phyloP scores from a whole-genome alignment of 2,329 filamentous ascomycete genomes.

The Dryadomyces quercus-mongolicae region DNA sequence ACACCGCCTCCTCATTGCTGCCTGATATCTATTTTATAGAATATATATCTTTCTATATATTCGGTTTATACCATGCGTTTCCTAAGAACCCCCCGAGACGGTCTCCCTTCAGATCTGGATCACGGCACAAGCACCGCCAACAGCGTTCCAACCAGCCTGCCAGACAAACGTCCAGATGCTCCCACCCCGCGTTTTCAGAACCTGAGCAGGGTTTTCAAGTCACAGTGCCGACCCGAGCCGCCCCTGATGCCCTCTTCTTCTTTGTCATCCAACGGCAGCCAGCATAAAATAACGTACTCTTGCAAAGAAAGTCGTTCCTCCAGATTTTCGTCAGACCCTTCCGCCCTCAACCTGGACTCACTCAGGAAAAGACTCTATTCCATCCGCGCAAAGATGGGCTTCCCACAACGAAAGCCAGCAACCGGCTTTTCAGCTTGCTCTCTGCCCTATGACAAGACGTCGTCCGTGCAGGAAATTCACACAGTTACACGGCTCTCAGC shows the following conservation, averaged over 20 bases:
- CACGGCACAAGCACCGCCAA: not conserved
- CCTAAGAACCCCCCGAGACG: too few relatives aligned
- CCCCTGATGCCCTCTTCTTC: not conserved
- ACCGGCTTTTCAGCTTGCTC: not conserved
- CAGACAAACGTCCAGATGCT: not conserved
- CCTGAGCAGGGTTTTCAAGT: not conserved
- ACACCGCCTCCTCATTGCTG: not conserved
- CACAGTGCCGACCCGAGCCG: not conserved
- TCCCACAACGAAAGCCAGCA: not conserved
- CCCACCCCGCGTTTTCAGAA: not conserved
- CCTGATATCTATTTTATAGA: not conserved
- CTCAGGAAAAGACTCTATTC: not conserved
- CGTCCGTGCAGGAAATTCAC: not conserved
- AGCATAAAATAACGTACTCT: not conserved
- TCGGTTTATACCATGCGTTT: not conserved
- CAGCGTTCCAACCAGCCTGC: not conserved
- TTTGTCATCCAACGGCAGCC: not conserved
- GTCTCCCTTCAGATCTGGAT: not conserved
- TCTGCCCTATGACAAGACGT: not conserved
- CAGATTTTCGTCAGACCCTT: not conserved
- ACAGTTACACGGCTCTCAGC: conserved; percentile 2
- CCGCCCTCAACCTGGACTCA: not conserved
- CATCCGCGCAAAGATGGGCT: not conserved
- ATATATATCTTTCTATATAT: too few relatives aligned
- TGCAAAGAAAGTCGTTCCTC: not conserved